Evolutionary conservation across 2,329 filamentous ascomycete species (phyloP).

Genomic region (Clarireedia paspali): DNA sequence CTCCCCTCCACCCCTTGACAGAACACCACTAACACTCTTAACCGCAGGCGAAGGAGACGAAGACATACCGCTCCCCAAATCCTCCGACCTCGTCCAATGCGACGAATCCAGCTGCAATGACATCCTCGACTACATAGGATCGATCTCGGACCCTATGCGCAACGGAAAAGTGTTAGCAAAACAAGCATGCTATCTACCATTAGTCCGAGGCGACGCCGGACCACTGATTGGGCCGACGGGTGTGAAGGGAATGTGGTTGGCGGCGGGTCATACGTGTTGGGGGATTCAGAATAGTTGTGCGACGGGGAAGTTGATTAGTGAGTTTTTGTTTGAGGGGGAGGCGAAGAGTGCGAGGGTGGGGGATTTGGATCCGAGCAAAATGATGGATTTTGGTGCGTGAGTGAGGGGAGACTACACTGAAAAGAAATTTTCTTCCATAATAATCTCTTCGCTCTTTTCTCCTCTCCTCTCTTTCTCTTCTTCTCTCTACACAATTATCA

Average conservation of each 20-base stretch:
- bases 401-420: no score
- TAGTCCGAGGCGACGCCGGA: conserved; percentile 40
- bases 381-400: conserved; percentile 23
- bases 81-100: conserved; percentile 66
- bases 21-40: neutral
- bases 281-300: conserved; percentile 93
- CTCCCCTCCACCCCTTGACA: neutral
- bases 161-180: conserved; percentile 61
- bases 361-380: conserved; percentile 59
- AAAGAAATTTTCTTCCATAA: no score
- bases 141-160: conserved; percentile 58
- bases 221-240: conserved; percentile 73
- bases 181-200: conserved; percentile 89
- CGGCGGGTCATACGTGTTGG: conserved; percentile 94
- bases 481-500: no score
- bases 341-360: conserved; percentile 60
- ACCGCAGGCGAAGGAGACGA: conserved; percentile 67
- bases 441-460: no score
- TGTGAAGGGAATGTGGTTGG: conserved; percentile 68
- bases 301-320: conserved; percentile 74
- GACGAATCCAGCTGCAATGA: conserved; percentile 77
- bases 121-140: conserved; percentile 68
- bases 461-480: no score
- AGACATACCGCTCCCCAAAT: conserved; percentile 63
- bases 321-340: conserved; percentile 67